Evolutionary conservation across 192 early-diverging fungal species (phyloP).

Genomic region (Glomus cerebriforme): DNA sequence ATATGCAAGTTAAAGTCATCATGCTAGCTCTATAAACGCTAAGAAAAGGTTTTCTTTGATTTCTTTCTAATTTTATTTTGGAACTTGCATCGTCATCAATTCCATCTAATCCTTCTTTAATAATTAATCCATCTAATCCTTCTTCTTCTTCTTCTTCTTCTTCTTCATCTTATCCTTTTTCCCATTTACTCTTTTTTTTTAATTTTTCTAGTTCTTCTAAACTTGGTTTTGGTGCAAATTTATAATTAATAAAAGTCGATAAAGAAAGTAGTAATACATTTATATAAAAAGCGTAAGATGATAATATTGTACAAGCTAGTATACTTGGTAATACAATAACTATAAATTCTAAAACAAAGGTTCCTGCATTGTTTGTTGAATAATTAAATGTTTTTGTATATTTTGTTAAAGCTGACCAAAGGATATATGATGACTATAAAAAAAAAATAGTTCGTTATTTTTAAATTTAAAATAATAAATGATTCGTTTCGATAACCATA

Average conservation of each 20-base stretch:
- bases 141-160: conserved; percentile 22
- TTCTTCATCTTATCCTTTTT: conserved; percentile 22
- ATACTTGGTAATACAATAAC: conserved; percentile 19
- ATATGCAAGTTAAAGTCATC: conserved; percentile 79
- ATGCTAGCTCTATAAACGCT: conserved; percentile 75
- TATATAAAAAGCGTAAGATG: conserved; percentile 25
- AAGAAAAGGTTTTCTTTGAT: conserved; percentile 52
- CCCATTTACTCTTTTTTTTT: conserved; percentile 27
- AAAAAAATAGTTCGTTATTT: not conserved
- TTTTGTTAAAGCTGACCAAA: conserved; percentile 26
- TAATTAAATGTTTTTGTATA: conserved; percentile 3
- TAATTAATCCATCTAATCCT: conserved; percentile 7
- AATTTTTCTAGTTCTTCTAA: not conserved
- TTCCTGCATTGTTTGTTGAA: not conserved
- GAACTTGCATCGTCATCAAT: not conserved
- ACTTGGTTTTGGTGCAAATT: not conserved
- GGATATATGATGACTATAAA: conserved; percentile 16
- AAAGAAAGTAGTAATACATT: conserved; percentile 4
- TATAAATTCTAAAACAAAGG: conserved; percentile 29
- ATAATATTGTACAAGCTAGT: conserved; percentile 25
- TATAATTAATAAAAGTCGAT: not conserved
- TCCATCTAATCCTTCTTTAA: conserved; percentile 21
- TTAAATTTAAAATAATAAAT: not conserved
- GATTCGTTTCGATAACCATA: not conserved
- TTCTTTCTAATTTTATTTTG: not conserved